Base-by-base conservation (phyloP, 2,329 filamentous ascomycete species). In the Malbranchea zuffiana region DNA sequence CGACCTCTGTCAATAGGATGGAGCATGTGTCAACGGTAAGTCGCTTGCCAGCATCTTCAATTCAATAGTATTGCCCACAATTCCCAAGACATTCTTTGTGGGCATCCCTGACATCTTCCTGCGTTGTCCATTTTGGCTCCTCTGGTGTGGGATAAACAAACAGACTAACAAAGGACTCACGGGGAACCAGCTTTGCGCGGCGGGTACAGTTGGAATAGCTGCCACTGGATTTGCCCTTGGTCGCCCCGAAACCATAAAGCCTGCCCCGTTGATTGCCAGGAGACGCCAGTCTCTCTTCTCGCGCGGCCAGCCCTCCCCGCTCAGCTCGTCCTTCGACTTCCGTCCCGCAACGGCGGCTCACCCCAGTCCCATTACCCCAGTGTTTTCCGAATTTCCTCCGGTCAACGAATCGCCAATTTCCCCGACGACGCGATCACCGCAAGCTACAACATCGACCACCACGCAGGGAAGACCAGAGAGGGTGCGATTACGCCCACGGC, bases 141-240 rank as follows among this genome's bases (percentile, higher is more conserved):
- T 12, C 12, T 18, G 15, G n/a, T n/a, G n/a, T n/a, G n/a, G n/a
- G n/a, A n/a, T n/a, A n/a, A n/a, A n/a, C n/a, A n/a, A n/a, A n/a
- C n/a, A n/a, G n/a, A n/a, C n/a, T n/a, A n/a, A n/a, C n/a, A n/a
- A n/a, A n/a, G n/a, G n/a, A n/a, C n/a, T n/a, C n/a, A n/a, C n/a
- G n/a, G n/a, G n/a, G n/a, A n/a, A n/a, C n/a, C n/a, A 77, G 73
- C 67, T 78, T 50, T 75, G 71, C 71, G 75, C 74, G 51, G 62
- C 74, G 55, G 72, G 72, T 63, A 75, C 72, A 50, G 63, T 76
- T 59, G 72, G 71, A 55, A 66, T 75, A 47, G 74, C 74, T 47
- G 67, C 70, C 39, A 63, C 73, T 40, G 74, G 75, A 43, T 63
- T 74, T 46, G 69, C 70, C 39, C 63, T 76, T 50, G 72, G 68